Conservation (phyloP, 2,329 filamentous ascomycete genomes). For the Fusarium sp. region DNA sequence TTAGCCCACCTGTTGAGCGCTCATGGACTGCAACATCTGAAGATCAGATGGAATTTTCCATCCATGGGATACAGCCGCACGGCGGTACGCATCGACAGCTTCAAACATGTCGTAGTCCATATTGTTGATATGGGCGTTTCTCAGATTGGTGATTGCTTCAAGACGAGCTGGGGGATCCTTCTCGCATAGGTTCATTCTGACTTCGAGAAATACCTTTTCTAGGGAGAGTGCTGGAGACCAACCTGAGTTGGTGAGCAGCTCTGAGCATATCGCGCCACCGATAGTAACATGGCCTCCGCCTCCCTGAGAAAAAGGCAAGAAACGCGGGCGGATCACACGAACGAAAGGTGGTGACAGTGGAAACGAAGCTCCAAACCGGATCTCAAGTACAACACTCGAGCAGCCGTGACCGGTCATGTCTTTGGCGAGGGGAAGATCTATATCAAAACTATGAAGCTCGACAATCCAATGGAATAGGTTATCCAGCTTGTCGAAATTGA, state of each 20-base stretch:
- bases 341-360: slow-evolving; percentile 87
- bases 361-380: slow-evolving; percentile 82
- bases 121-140: neutral
- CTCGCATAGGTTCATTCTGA: slow-evolving; percentile 80
- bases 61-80: slow-evolving; percentile 75
- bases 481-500: slow-evolving; percentile 73
- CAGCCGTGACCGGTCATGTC: slow-evolving; percentile 77
- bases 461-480: slow-evolving; percentile 95
- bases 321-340: slow-evolving; percentile 83
- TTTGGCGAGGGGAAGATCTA: slow-evolving; percentile 73
- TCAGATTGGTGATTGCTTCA: slow-evolving; percentile 44
- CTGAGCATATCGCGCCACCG: slow-evolving; percentile 87
- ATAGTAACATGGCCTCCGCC: slow-evolving; percentile 89
- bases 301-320: slow-evolving; percentile 76
- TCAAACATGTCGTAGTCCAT: slow-evolving; percentile 76
- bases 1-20: neutral
- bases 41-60: slow-evolving; percentile 80
- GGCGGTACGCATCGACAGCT: slow-evolving; percentile 78
- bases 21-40: slow-evolving; percentile 55
- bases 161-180: slow-evolving; percentile 82
- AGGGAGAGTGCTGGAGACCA: slow-evolving; percentile 82
- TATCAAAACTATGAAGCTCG: slow-evolving; percentile 86
- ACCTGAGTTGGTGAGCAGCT: slow-evolving; percentile 84
- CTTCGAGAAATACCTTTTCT: slow-evolving; percentile 84
- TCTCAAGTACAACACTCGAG: slow-evolving; percentile 81